Conservation (phyloP, 2,329 filamentous ascomycete genomes). For the Penicillium sp. region DNA sequence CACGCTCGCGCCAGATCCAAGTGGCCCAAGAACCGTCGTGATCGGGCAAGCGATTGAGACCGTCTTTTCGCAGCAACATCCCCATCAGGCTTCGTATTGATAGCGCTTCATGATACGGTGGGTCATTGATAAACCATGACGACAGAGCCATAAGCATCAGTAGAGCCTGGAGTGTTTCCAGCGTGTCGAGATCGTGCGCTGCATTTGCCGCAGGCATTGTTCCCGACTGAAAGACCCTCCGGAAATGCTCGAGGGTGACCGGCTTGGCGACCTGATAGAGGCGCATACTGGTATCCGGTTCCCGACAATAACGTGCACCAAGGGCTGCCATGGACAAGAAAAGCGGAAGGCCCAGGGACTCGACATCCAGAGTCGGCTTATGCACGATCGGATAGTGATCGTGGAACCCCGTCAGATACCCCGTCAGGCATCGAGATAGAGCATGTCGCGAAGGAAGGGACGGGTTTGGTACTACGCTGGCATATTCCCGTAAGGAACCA, state of each 20-base stretch:
- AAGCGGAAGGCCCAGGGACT: constrained; percentile 23
- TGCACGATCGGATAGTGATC: constrained; percentile 35
- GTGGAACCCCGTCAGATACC: constrained; percentile 32
- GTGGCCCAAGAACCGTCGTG: constrained; percentile 32
- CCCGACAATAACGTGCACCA: constrained; percentile 32
- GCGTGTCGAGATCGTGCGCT: constrained; percentile 21
- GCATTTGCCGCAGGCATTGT: constrained; percentile 10
- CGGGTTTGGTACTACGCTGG: constrained; percentile 27
- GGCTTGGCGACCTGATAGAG: constrained; percentile 32
- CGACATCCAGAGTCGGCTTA: constrained; percentile 29
- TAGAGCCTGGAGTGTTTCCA: constrained; percentile 30
- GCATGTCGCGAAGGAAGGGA: constrained; percentile 32
- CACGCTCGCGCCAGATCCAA: constrained; percentile 30
- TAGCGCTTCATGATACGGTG: constrained; percentile 28
- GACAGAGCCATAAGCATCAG: constrained; percentile 29
- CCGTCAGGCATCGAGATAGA: constrained; percentile 31
- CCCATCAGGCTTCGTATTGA: constrained; percentile 30
- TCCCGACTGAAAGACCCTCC: constrained; percentile 26
- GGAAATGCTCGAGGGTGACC: constrained; percentile 31
- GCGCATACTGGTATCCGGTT: constrained; percentile 32
- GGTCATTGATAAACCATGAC: constrained; percentile 31
- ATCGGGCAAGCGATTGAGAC: constrained; percentile 27
- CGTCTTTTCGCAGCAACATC: constrained; percentile 27
- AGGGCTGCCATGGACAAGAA: constrained; percentile 32
- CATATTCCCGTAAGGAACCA: constrained; percentile 19